phyloP scores from a whole-genome alignment of 768 basidiomycete genomes.

The Gymnopilus dilepis region DNA sequence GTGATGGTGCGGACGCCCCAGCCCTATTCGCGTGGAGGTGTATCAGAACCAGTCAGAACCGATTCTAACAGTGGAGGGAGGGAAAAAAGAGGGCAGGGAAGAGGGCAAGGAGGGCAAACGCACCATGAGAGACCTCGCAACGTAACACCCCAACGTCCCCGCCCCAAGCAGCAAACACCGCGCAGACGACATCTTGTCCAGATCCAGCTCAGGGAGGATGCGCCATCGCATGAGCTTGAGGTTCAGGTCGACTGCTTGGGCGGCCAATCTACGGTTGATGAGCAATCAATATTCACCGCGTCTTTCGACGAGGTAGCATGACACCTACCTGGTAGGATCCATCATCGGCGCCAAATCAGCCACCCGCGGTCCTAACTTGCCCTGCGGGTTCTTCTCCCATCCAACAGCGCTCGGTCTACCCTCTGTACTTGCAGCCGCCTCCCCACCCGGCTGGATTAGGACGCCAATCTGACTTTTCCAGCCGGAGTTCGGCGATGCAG shows the following conservation, averaged over 20 bases:
- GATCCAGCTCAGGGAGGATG: conserved; percentile 85
- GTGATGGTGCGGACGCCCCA: conserved; percentile 97
- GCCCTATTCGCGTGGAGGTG: no score
- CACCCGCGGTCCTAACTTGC: conserved; percentile 84
- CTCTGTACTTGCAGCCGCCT: conserved; percentile 11
- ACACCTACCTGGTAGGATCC: conserved; percentile 78
- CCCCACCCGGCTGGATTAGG: conserved; percentile 40
- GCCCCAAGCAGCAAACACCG: conserved; percentile 90
- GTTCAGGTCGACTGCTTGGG: conserved; percentile 98
- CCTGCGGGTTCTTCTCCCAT: conserved; percentile 93
- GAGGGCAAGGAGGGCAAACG: no score
- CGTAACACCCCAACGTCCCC: conserved; percentile 97
- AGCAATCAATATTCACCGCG: not conserved
- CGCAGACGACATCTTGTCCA: conserved; percentile 84
- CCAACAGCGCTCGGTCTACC: conserved; percentile 74
- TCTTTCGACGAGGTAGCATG: not conserved
- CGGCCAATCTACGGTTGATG: conserved; percentile 74
- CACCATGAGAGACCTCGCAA: conserved; percentile 90
- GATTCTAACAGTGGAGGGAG: conserved; percentile 15
- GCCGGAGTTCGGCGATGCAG: conserved; percentile 34
- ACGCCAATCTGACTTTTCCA: conserved; percentile 74
- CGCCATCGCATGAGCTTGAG: conserved; percentile 98
- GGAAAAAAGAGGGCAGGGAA: no score
- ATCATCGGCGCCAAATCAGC: conserved; percentile 96
- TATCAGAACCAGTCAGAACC: no score